Percentiles rank a stretch among this genome's conserved stretches.
These are phyloP conservation scores for Cytospora chrysosperma DNA, from an alignment of 2,329 filamentous ascomycete genomes.

Conservation along the genomic window DNA sequence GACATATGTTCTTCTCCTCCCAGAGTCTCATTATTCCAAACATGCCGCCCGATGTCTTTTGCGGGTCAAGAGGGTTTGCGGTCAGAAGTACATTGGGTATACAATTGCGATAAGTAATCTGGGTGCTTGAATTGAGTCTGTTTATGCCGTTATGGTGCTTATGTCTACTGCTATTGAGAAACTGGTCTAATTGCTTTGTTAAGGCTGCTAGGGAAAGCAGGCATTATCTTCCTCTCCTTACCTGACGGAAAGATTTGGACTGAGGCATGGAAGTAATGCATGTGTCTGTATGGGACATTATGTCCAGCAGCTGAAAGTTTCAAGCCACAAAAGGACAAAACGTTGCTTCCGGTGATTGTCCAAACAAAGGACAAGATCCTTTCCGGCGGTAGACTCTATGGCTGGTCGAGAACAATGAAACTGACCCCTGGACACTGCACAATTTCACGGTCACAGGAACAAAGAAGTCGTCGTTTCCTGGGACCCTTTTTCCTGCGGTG, in stretches of 20 bases:
- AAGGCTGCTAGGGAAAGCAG: not conserved
- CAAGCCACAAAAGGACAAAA: not conserved
- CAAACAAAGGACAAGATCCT: not conserved
- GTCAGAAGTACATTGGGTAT: not conserved
- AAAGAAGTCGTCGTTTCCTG: conserved; percentile 1
- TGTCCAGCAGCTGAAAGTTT: not conserved
- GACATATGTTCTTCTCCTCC: no score
- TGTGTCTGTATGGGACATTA: not conserved
- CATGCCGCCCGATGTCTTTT: no score
- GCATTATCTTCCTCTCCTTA: not conserved
- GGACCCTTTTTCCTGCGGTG: not conserved
- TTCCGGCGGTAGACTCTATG: conserved; percentile 14
- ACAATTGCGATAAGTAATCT: no score
- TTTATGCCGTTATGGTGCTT: not conserved
- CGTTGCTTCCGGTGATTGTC: conserved; percentile 7
- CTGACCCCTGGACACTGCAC: not conserved
- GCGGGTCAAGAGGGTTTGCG: no score
- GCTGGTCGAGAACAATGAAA: conserved; percentile 18
- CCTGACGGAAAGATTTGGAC: not conserved
- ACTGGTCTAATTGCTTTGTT: not conserved
- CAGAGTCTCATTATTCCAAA: no score
- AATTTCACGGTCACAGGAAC: not conserved
- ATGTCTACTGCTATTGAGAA: not conserved
- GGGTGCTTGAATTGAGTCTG: not conserved
- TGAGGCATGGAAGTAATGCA: not conserved